Base-by-base conservation (phyloP, 805 yeast genomes). In the Candida silvicultrix region DNA sequence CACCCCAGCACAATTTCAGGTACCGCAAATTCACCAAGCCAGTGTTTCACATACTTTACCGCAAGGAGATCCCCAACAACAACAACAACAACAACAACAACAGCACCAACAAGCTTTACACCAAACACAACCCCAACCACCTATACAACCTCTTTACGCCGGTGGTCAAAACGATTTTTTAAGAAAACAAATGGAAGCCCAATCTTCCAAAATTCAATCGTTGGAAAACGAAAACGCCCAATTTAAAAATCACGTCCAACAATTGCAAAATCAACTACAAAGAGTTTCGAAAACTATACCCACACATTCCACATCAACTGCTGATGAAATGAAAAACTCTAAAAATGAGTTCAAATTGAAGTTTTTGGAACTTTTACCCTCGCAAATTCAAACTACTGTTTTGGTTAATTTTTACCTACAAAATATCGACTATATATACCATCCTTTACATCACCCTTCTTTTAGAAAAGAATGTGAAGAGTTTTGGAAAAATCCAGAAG, bases 371-470 rank as follows among this genome's bases (percentile, higher is more conserved):
- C 43, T 56, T 4, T 25, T 58, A 10, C 61, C 61, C 1, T 54
- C 60, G 29, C 56, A 48, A 42, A 50, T 50, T 14, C 61, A 57
- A 25, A 55, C 60, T 1, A 54, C 49, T 31, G 37, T 58, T 12
- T 37, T 60, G 3, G 58, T 58, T 10, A 60, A 60, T 20, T 58
- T 58, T 38, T 60, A 60, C 37, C 42, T 60, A 32, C 53, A 50
- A 19, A 54, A 60, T 42, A 47, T 60, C 28, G 65, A 60, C 40
- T 60, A 58, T 50, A 57, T 60, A 22, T 59, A 59, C 41, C 65
- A 60, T 44, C 60, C 65, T 4, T 29, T 60, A 12, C 65, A 60
- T 39, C 63, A 60, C 48, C 64, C 63, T 21, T 42, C 57, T 2
- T 60, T 60, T 42, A 49, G 43, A 16, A 41, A 28, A 15, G 44